phyloP scores from a whole-genome alignment of 371 early-diverging fungal species.

The Nematocida minor region DNA sequence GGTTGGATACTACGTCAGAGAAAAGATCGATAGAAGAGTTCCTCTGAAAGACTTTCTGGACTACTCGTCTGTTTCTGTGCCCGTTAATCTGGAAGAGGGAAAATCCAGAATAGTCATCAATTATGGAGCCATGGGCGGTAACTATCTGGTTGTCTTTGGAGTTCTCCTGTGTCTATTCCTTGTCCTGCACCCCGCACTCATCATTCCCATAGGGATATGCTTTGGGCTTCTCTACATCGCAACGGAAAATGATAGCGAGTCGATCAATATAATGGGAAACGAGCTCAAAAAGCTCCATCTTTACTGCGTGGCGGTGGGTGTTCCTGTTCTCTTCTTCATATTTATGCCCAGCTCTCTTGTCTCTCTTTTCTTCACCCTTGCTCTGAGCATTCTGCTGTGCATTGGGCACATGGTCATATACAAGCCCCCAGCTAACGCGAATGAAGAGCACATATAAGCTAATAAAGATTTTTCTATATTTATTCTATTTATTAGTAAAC shows the following conservation, averaged over 20 bases:
- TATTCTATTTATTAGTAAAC: too few species aligned
- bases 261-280: conserved; percentile 10
- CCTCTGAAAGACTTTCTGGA: conserved; percentile 26
- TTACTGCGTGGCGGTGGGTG: conserved; percentile 4
- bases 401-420: conserved; percentile 26
- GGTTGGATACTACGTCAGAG: conserved; percentile 28
- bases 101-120: conserved; percentile 41
- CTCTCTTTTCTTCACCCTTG: conserved; percentile 16
- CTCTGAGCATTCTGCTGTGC: background rate
- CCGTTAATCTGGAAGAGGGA: conserved; percentile 4
- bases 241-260: background rate
- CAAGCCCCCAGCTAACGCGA: background rate
- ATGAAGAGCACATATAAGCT: conserved; percentile 10
- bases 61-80: background rate
- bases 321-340: conserved; percentile 36
- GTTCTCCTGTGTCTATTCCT: conserved; percentile 27
- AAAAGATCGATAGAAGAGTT: conserved; percentile 15
- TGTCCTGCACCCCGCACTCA: conserved; percentile 24
- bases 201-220: conserved; percentile 14
- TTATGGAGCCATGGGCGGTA: conserved; percentile 31
- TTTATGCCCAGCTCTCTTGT: conserved; percentile 20
- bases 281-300: background rate
- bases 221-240: conserved; percentile 4
- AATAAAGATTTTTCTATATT: too few species aligned
- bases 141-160: conserved; percentile 11